phyloP scores from a whole-genome alignment of 192 early-diverging fungal genomes.

The Linnemannia elongata region DNA sequence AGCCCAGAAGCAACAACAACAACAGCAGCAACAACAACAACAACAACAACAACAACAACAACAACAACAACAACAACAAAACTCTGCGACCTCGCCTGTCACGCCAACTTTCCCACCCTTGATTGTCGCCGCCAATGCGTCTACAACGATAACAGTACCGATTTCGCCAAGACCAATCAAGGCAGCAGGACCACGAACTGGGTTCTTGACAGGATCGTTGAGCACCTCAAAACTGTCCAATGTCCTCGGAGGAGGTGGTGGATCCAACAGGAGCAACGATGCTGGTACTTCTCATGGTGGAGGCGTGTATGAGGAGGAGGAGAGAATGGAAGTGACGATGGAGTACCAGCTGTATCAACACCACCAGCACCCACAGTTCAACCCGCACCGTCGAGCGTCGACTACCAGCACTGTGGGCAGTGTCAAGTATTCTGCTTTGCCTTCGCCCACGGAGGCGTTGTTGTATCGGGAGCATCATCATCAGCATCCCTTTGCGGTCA shows the following conservation, averaged over 20 bases:
- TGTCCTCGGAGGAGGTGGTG: neutral
- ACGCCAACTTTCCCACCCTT: neutral
- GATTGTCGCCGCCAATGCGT: conserved; percentile 1
- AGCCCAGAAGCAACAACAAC: conserved; percentile 15
- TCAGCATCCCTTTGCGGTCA: neutral
- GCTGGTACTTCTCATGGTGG: neutral
- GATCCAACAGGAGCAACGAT: neutral
- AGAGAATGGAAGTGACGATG: neutral
- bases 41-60: conserved; percentile 21
- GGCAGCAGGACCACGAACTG: neutral
- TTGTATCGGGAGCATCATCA: neutral
- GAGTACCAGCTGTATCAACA: conserved; percentile 11
- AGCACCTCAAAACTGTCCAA: neutral
- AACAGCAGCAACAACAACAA: conserved; percentile 11
- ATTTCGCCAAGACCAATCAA: conserved; percentile 28
- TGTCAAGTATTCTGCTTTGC: neutral
- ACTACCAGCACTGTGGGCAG: neutral
- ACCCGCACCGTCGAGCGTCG: neutral
- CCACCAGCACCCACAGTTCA: neutral
- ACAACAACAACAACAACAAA: conserved; percentile 9
- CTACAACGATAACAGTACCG: neutral
- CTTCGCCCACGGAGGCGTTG: neutral
- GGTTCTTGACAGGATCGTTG: conserved; percentile 2
- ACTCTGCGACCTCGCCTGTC: neutral
- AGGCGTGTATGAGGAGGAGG: neutral